These are phyloP conservation scores for Aspergillus wentii DNA, from an alignment of 495 filamentous ascomycete genomes.

Conservation along the genomic window DNA sequence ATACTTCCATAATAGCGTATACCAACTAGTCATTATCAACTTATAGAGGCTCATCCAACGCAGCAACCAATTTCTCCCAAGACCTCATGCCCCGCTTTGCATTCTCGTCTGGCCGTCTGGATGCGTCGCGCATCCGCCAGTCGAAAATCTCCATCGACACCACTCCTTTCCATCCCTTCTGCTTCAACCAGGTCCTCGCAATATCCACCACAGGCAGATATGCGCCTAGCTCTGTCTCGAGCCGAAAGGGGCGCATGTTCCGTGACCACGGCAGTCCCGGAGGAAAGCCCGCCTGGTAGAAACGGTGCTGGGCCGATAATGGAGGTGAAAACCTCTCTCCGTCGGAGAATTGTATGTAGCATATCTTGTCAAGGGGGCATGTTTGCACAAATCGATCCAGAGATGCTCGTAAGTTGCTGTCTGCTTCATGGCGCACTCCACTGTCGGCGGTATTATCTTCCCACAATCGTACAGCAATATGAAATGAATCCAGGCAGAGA, in stretches of 20 bases:
- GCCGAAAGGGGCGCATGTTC: conserved; percentile 72
- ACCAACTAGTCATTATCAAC: conserved; percentile 23
- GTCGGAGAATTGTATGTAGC: conserved; percentile 77
- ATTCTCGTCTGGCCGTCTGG: conserved; percentile 50
- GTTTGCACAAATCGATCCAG: conserved; percentile 47
- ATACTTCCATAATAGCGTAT: no score
- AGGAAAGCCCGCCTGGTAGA: conserved; percentile 58
- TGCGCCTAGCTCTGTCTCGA: conserved; percentile 63
- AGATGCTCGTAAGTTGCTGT: conserved; percentile 50
- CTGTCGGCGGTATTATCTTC: conserved; percentile 59
- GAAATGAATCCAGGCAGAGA: conserved; percentile 75
- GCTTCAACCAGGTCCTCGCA: conserved; percentile 53
- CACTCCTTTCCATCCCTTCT: conserved; percentile 69
- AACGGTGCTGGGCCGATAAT: conserved; percentile 57
- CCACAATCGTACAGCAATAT: conserved; percentile 70
- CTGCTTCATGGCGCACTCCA: conserved; percentile 52
- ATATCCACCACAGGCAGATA: conserved; percentile 66
- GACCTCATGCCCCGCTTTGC: conserved; percentile 57
- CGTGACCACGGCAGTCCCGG: conserved; percentile 76
- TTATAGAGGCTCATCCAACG: no score
- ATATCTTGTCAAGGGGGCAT: conserved; percentile 65
- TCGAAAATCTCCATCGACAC: conserved; percentile 78
- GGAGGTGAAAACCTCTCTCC: conserved; percentile 59
- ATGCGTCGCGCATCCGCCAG: conserved; percentile 53
- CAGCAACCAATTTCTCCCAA: conserved; percentile 53